Evolutionary conservation across 2,329 filamentous ascomycete species (phyloP).

Genomic region (Aspergillus sp.): DNA sequence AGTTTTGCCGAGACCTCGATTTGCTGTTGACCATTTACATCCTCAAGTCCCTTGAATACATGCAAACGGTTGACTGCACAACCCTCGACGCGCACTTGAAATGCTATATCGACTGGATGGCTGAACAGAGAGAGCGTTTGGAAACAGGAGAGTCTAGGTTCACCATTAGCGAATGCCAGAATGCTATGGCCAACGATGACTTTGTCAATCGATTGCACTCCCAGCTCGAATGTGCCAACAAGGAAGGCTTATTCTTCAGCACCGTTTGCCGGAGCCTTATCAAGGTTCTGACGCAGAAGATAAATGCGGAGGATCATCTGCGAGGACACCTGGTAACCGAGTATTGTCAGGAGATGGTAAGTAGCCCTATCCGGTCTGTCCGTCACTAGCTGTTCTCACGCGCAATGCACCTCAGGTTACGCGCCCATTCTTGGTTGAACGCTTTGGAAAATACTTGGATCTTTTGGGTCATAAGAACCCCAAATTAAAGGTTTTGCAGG

Average conservation of each 20-base stretch:
- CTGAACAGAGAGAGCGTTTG: background rate
- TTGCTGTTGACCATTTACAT: background rate
- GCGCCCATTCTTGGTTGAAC: background rate
- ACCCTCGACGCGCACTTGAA: background rate
- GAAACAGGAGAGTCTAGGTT: background rate
- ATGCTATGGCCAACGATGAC: background rate
- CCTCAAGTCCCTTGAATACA: background rate
- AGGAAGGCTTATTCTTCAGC: background rate
- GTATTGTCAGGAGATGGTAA: background rate
- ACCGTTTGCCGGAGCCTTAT: constrained; percentile 1
- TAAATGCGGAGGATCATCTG: background rate
- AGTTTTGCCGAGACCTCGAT: background rate
- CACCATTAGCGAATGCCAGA: background rate
- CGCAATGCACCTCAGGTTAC: background rate
- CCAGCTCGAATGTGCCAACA: background rate
- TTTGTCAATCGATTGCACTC: background rate
- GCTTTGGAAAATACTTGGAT: constrained; percentile 3
- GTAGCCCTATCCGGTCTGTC: too few species aligned
- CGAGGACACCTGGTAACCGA: background rate
- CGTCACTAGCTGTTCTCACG: too few species aligned
- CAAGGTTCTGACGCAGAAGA: background rate
- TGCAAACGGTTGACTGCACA: background rate
- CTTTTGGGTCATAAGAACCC: constrained; percentile 7
- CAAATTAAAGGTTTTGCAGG: constrained; percentile 7
- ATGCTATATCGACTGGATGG: constrained; percentile 2